These are phyloP conservation scores for Globisporangium echinulatum DNA, from an alignment of 352 stramenopile species.

Conservation along the genomic window DNA sequence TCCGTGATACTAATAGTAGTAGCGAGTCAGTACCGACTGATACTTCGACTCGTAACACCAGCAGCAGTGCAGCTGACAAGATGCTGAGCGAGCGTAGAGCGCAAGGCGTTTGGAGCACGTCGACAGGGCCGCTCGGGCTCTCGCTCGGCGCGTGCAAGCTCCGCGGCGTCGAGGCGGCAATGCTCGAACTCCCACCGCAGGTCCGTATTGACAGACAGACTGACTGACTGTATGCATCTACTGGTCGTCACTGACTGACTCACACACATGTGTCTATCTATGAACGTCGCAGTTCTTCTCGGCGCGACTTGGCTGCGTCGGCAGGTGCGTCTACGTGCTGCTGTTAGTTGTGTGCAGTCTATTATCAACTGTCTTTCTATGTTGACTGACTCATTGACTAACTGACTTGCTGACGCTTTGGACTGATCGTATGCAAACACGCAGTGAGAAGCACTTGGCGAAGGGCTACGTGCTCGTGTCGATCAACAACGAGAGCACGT, in stretches of 20 bases:
- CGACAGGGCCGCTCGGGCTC: constrained; percentile 45
- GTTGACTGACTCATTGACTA: not conserved
- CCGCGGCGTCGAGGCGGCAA: constrained; percentile 53
- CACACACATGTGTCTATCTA: not conserved
- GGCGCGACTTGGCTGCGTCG: constrained; percentile 22
- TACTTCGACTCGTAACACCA: too few species aligned
- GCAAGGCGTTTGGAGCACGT: constrained; percentile 63
- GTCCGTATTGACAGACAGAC: constrained; percentile 10
- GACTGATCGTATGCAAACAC: too few species aligned
- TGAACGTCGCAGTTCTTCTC: constrained; percentile 42
- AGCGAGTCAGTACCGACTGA: too few species aligned
- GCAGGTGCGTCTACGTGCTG: constrained; percentile 6
- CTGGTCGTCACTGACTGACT: too few species aligned
- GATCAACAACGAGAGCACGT: constrained; percentile 78
- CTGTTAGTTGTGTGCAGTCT: not conserved
- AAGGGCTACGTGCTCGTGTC: constrained; percentile 72
- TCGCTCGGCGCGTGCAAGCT: constrained; percentile 54
- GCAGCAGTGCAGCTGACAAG: constrained; percentile 7
- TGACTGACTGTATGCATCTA: too few species aligned
- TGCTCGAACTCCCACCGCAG: constrained; percentile 51
- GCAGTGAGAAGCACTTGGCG: constrained; percentile 49
- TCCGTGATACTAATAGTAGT: not conserved
- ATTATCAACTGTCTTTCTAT: not conserved
- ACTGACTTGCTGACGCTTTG: not conserved
- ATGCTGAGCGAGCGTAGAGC: constrained; percentile 33